Conservation (phyloP, 768 basidiomycete species). For the Mrakia frigida region DNA sequence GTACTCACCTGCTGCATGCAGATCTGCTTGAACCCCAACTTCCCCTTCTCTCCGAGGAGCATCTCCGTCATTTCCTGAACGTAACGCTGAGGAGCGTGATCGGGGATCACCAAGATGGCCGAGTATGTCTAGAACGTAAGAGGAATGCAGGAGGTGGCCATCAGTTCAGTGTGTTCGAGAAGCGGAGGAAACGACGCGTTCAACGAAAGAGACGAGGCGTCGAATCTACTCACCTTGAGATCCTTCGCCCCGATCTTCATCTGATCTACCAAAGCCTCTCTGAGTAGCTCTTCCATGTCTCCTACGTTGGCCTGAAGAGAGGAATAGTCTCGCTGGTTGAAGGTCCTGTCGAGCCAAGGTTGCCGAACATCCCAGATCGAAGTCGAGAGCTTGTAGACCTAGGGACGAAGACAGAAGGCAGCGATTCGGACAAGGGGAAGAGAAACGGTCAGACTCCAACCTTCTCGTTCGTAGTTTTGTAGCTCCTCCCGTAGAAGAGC, state of each 20-base stretch:
- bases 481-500: too few relatives aligned
- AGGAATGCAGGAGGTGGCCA: neutral
- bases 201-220: neutral
- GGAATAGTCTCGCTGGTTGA: slow-evolving; percentile 72
- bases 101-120: slow-evolving; percentile 80
- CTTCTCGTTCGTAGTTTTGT: too few relatives aligned
- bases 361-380: slow-evolving; percentile 61
- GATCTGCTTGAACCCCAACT: slow-evolving; percentile 87
- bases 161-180: neutral
- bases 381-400: slow-evolving; percentile 45
- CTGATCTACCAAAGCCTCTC: slow-evolving; percentile 57
- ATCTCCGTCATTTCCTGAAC: slow-evolving; percentile 71
- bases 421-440: slow-evolving; percentile 3
- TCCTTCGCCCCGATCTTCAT: slow-evolving; percentile 54
- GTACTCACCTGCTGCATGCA: slow-evolving; percentile 76
- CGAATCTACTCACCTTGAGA: slow-evolving; percentile 53
- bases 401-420: slow-evolving; percentile 7
- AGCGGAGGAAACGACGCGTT: neutral
- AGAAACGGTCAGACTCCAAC: too few relatives aligned
- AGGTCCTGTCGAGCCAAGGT: slow-evolving; percentile 74
- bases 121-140: slow-evolving; percentile 74
- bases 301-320: slow-evolving; percentile 60
- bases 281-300: slow-evolving; percentile 70
- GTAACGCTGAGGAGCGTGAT: slow-evolving; percentile 79
- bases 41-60: slow-evolving; percentile 51